A percentile compares a stretch with the other conserved stretches of the same genome.
phyloP scores from a whole-genome alignment of 2,329 filamentous ascomycete genomes.

The Trichoderma sp. region DNA sequence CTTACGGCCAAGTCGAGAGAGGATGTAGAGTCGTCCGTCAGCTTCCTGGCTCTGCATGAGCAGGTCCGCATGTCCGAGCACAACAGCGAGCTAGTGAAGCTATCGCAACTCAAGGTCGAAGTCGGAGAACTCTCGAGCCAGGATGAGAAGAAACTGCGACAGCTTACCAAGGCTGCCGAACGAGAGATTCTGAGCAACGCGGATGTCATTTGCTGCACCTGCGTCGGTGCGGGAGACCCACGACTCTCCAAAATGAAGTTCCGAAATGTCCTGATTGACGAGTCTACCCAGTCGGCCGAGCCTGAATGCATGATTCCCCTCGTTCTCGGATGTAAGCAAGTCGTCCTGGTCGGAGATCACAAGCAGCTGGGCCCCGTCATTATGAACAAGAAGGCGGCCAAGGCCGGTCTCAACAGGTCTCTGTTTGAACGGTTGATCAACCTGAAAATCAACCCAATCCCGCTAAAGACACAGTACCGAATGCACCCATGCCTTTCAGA shows the following conservation, averaged over 20 bases:
- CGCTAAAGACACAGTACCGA: conserved; percentile 94
- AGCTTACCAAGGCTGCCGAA: conserved; percentile 88
- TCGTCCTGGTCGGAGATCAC: conserved; percentile 97
- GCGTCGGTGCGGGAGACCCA: conserved; percentile 93
- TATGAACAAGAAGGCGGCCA: conserved; percentile 99
- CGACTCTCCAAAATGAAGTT: conserved; percentile 97
- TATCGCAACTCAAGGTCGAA: conserved; percentile 89
- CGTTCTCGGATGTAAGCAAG: conserved; percentile 95
- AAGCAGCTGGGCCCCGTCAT: conserved; percentile 97
- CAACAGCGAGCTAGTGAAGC: conserved; percentile 87
- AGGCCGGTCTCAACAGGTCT: conserved; percentile 96
- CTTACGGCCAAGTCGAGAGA: conserved; percentile 98
- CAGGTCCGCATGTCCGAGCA: conserved; percentile 97
- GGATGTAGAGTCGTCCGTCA: conserved; percentile 97
- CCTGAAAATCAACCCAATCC: conserved; percentile 84
- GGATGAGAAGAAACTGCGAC: conserved; percentile 98
- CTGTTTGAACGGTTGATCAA: conserved; percentile 95
- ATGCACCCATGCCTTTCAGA: conserved; percentile 98
- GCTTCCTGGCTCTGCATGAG: conserved; percentile 91
- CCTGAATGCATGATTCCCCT: conserved; percentile 99
- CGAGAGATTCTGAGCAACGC: conserved; percentile 92
- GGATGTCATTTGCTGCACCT: conserved; percentile 98
- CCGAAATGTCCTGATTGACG: conserved; percentile 94
- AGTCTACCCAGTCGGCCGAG: conserved; percentile 96
- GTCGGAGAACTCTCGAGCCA: conserved; percentile 88